Base-by-base conservation (phyloP, 306 rosid genomes). In the Trifolium repens region DNA sequence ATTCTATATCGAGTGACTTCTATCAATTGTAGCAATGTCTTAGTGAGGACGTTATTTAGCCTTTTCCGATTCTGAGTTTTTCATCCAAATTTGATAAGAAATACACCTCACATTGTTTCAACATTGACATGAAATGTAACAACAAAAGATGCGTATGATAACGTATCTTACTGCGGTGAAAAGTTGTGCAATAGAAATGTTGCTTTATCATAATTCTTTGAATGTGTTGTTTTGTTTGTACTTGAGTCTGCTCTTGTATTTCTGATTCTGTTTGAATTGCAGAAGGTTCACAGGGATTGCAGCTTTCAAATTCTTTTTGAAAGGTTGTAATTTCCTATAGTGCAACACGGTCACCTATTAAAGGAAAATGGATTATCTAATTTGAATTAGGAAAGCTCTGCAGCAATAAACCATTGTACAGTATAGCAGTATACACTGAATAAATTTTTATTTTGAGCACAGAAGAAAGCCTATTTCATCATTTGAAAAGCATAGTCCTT, bases 1-100 rank as follows among this genome's bases (percentile, higher is more conserved):
- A 77, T 65, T 59, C 26, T 15, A 40, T 42, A 42, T 73, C 74
- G 7, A 46, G 16, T 46, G 52, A 46, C 6, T 46, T 46, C n/a
- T 46, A 46, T 46, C 16, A 4, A 13, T 1, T 46, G 16, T 13
- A 46, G n/a, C n/a, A 46, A 46, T 13, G 7, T 13, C 1, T 46
- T 46, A 5, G 5, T 46, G 52, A 4, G 6, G 52, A 46, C 13
- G 52, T 1, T 46, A 46, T 15, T 4, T 46, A 46, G 16, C 52
- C 1, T 46, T 5, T 46, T 13, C 8, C 15, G 16, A 46, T 46
- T 44, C 50, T 46, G n/a, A 3, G 16, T 13, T 46, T 46, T 46
- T 46, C 52, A 12, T 46, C 52, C 15, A 13, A 46, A 46, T 46
- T 46, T 46, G 52, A 4, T 46, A 46, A 46, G 1, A 5, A 12